These are phyloP conservation scores for Leccinum subrobustum DNA, from an alignment of 1,284 basidiomycete genomes.

Conservation along the genomic window DNA sequence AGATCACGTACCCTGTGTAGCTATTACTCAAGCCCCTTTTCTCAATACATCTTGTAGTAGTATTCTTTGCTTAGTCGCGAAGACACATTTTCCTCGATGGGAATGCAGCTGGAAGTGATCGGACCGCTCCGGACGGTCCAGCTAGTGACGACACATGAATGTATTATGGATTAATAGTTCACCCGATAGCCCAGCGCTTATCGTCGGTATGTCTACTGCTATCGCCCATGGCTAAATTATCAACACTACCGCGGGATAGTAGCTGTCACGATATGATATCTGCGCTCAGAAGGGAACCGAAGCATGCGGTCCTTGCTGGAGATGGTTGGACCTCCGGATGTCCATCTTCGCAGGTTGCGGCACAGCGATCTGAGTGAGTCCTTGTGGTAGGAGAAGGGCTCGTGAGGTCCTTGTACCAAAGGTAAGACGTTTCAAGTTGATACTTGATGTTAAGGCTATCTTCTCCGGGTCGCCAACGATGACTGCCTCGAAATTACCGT, in stretches of 20 bases:
- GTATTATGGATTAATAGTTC: not conserved
- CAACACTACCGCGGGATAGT: conserved; percentile 5
- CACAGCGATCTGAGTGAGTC: conserved; percentile 28
- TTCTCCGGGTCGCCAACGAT: conserved; percentile 53
- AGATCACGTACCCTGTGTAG: conserved; percentile 23
- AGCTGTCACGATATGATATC: conserved; percentile 8
- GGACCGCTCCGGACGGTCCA: not conserved
- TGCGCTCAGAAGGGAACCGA: conserved; percentile 2
- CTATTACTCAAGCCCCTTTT: conserved; percentile 7
- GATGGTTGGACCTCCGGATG: not conserved
- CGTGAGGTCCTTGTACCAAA: not conserved
- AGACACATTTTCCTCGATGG: not conserved
- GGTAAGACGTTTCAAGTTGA: conserved; percentile 35
- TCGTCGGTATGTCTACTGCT: conserved; percentile 23
- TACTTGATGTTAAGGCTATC: conserved; percentile 59
- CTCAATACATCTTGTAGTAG: conserved; percentile 19
- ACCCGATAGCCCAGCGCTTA: conserved; percentile 55
- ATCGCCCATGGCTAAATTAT: conserved; percentile 19
- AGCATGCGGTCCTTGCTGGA: not conserved
- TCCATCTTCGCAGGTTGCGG: conserved; percentile 28
- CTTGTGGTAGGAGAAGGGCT: not conserved
- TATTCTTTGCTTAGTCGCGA: conserved; percentile 1
- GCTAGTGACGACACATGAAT: not conserved
- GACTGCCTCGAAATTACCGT: conserved; percentile 44
- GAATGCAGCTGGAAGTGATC: not conserved